phyloP scores from a whole-genome alignment of 2,329 filamentous ascomycete genomes.

The Penicillium glabrum region DNA sequence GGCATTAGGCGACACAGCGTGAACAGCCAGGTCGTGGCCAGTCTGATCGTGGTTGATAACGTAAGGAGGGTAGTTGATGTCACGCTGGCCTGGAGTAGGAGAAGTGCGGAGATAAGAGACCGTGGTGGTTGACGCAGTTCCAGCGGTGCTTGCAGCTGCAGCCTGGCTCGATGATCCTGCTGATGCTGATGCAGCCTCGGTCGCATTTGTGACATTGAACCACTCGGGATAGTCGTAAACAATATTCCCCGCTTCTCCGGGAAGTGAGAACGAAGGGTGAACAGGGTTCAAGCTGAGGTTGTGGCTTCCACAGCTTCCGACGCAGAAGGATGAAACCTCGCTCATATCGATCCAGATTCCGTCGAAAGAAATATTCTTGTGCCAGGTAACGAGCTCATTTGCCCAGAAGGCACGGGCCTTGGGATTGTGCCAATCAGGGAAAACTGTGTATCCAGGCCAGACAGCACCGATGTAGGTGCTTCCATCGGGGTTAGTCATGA shows the following conservation, averaged over 20 bases:
- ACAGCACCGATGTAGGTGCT: constrained; percentile 56
- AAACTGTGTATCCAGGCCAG: constrained; percentile 62
- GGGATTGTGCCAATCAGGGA: constrained; percentile 60
- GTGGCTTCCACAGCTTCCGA: constrained; percentile 68
- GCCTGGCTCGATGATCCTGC: constrained; percentile 55
- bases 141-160: constrained; percentile 39
- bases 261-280: constrained; percentile 64
- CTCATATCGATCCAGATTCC: constrained; percentile 63
- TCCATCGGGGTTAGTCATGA: constrained; percentile 56
- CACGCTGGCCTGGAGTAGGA: constrained; percentile 62
- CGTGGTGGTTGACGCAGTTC: constrained; percentile 35
- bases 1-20: constrained; percentile 74
- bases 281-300: constrained; percentile 67
- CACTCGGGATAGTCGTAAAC: constrained; percentile 66
- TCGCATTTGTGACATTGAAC: constrained; percentile 68
- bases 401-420: constrained; percentile 62
- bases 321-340: constrained; percentile 65
- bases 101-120: constrained; percentile 57
- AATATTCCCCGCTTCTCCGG: constrained; percentile 62
- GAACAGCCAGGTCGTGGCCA: constrained; percentile 66
- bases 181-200: constrained; percentile 63
- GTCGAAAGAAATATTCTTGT: constrained; percentile 55
- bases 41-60: constrained; percentile 68
- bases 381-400: constrained; percentile 52
- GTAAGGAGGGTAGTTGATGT: constrained; percentile 74